These are phyloP conservation scores for Aspergillus awamori DNA, from an alignment of 2,329 filamentous ascomycete species.

Conservation along the genomic window DNA sequence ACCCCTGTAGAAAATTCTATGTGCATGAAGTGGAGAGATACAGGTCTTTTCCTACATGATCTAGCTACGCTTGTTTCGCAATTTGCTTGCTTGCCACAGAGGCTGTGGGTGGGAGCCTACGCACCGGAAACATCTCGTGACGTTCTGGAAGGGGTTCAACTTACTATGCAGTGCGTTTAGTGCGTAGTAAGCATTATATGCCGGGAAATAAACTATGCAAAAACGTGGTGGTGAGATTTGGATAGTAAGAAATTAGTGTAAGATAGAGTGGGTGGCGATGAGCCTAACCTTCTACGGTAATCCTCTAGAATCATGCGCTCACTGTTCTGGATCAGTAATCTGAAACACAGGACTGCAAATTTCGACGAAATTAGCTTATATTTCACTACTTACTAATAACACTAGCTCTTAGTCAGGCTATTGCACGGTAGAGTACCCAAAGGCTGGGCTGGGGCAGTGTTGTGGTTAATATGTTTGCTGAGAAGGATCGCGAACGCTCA, in stretches of 20 bases:
- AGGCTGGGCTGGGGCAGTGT: not conserved
- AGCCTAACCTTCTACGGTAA: not conserved
- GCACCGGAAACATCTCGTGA: not conserved
- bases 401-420: not conserved
- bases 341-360: not conserved
- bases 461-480: not conserved
- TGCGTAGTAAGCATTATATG: not conserved
- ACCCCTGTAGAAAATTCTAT: not conserved
- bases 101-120: not conserved
- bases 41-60: not conserved
- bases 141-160: not conserved
- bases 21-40: not conserved
- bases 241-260: not conserved
- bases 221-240: too few relatives aligned
- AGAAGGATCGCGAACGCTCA: not conserved
- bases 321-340: not conserved
- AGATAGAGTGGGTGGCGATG: not conserved
- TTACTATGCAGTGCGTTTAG: not conserved
- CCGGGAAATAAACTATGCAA: not conserved
- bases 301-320: not conserved
- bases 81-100: not conserved
- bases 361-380: not conserved
- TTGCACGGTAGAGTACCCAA: not conserved
- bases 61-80: not conserved
- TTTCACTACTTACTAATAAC: not conserved